These are phyloP conservation scores for Sugiyamaella paludigena DNA, from an alignment of 1,139 yeast genomes.

Conservation along the genomic window DNA sequence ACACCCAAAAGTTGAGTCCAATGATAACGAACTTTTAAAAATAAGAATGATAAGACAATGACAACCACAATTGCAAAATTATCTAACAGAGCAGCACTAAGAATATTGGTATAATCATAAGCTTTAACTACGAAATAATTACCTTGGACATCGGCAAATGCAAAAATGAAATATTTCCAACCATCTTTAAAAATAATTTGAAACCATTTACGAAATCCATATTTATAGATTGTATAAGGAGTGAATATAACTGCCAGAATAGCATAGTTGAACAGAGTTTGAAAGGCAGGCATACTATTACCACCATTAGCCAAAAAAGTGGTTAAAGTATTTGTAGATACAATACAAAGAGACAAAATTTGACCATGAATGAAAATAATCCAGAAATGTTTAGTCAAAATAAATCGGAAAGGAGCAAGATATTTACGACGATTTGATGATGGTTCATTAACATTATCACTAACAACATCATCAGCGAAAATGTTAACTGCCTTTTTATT, in stretches of 20 bases:
- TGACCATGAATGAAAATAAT: slow-evolving; percentile 44
- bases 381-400: slow-evolving; percentile 41
- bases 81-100: slow-evolving; percentile 45
- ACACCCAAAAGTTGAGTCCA: slow-evolving; percentile 47
- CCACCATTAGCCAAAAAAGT: slow-evolving; percentile 41
- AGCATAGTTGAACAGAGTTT: slow-evolving; percentile 43
- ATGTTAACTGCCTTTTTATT: no score
- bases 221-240: slow-evolving; percentile 40
- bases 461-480: no score
- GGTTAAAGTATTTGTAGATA: slow-evolving; percentile 45
- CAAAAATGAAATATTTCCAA: slow-evolving; percentile 44
- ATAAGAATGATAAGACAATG: slow-evolving; percentile 41
- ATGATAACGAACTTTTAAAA: slow-evolving; percentile 45
- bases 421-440: background rate
- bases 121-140: slow-evolving; percentile 47
- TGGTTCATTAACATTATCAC: background rate
- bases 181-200: slow-evolving; percentile 36
- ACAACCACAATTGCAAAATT: slow-evolving; percentile 47
- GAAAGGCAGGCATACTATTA: slow-evolving; percentile 45
- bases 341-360: slow-evolving; percentile 42
- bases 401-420: slow-evolving; percentile 32
- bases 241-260: slow-evolving; percentile 40
- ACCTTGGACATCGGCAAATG: slow-evolving; percentile 47
- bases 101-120: slow-evolving; percentile 43
- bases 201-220: slow-evolving; percentile 40